Base-by-base conservation (phyloP, 164 flowering plant genomes). In the Aristolochia contorta region DNA sequence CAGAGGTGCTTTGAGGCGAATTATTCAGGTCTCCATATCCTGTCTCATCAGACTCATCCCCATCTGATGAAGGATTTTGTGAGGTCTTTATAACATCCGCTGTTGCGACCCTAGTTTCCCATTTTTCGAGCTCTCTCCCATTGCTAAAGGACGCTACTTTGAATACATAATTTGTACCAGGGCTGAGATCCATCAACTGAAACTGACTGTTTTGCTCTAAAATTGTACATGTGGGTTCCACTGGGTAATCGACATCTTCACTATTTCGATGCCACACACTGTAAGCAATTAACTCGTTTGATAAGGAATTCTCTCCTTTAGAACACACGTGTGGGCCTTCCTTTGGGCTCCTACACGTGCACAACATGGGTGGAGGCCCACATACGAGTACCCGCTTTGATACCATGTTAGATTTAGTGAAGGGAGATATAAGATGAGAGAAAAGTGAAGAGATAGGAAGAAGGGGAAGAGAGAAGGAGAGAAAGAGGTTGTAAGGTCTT, bases 31-130 rank as follows among this genome's bases (percentile, higher is more conserved):
- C 75, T 53, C 30, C 58, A 62, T 67, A 77, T 50, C 70, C 74
- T 47, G 64, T 47, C 41, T 87, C 78, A 54, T 81, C 84, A 25
- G 86, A 80, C 75, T 90, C 98, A 74, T 86, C 91, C 72, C 84
- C 94, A n/a, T 85, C 92, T 7, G 98, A 93, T 51, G 98, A 87
- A 20, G 95, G 90, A 77, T 84, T 87, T 37, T 97, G 87, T 32
- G 86, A 58, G 49, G 65, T 66, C 54, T 75, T 73, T 0, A 67
- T 46, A 50, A 37, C 60, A 46, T 75, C 68, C 55, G n/a, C 63
- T 54, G 89, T 89, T 20, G 75, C 57, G 56, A 74, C 47, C 50
- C 58, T 71, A 67, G 72, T 71, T 76, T 93, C 94, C 54, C 69
- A 78, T 24, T 27, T 64, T n/a, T 79, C 81, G 65, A 77, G 52